phyloP scores from a whole-genome alignment of 2,329 filamentous ascomycete genomes.

The Madurella mycetomatis region DNA sequence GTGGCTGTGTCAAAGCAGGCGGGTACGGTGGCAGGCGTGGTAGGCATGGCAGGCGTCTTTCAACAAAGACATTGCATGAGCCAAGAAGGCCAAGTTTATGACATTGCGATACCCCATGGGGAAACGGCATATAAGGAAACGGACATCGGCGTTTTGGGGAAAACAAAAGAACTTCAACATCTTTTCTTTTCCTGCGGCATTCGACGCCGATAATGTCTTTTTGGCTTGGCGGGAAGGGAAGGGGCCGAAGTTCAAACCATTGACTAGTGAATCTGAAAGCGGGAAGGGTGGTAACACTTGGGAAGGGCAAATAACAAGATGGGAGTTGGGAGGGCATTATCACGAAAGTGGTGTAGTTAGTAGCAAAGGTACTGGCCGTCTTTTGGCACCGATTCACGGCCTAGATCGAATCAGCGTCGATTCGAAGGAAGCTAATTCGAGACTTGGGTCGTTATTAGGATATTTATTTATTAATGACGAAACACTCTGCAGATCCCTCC shows the following conservation, averaged over 20 bases:
- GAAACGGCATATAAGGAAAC: constrained; percentile 28
- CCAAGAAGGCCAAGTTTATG: constrained; percentile 27
- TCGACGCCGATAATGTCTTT: constrained; percentile 27
- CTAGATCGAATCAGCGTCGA: not conserved
- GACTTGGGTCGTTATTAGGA: too few species aligned
- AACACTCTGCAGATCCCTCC: too few species aligned
- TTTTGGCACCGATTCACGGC: not conserved
- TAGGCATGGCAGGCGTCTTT: constrained; percentile 33
- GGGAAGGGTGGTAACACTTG: not conserved
- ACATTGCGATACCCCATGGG: constrained; percentile 32
- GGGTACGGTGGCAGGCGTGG: constrained; percentile 26
- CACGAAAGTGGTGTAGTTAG: not conserved
- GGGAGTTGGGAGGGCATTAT: too few species aligned
- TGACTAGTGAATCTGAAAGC: not conserved
- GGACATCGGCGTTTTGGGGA: constrained; percentile 32
- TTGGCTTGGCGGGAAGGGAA: constrained; percentile 24
- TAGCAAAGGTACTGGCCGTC: not conserved
- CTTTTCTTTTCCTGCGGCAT: constrained; percentile 31
- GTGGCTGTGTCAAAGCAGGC: constrained; percentile 18
- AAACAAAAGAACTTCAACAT: constrained; percentile 36
- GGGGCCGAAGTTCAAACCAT: not conserved
- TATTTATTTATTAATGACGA: too few species aligned
- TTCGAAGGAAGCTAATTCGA: not conserved
- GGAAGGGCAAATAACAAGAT: too few species aligned
- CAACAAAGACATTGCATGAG: constrained; percentile 34